Conservation (phyloP, 2,329 filamentous ascomycete genomes). For the Aurifilum marmelostoma region DNA sequence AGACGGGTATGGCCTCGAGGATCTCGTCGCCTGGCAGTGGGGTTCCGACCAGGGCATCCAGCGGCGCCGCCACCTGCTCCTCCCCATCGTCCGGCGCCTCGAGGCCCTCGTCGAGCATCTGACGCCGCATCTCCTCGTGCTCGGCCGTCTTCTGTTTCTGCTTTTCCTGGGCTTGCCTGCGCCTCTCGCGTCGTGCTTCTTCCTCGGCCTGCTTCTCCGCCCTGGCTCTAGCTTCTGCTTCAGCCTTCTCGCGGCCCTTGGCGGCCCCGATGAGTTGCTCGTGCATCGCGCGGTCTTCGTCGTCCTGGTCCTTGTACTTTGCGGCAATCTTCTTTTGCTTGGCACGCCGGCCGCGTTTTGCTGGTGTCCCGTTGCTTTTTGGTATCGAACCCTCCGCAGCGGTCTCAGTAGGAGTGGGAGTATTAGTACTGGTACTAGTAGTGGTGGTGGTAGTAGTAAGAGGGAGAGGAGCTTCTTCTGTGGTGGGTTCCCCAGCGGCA, state of each 20-base stretch:
- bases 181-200: conserved; percentile 72
- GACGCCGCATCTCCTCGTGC: conserved; percentile 70
- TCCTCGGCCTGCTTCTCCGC: conserved; percentile 72
- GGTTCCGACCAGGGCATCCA: conserved; percentile 76
- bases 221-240: conserved; percentile 70
- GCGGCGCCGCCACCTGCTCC: conserved; percentile 54
- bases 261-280: conserved; percentile 84
- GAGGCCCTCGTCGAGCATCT: conserved; percentile 61
- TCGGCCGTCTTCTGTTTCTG: conserved; percentile 76
- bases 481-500: conserved; percentile 28
- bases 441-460: conserved; percentile 17
- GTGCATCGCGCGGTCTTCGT: conserved; percentile 84
- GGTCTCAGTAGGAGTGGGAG: conserved; percentile 36
- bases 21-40: conserved; percentile 84
- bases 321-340: conserved; percentile 86
- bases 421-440: too few species aligned
- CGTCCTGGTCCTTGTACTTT: conserved; percentile 94
- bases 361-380: conserved; percentile 48
- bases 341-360: conserved; percentile 74
- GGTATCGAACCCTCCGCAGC: conserved; percentile 37
- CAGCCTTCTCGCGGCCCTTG: conserved; percentile 66
- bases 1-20: conserved; percentile 66
- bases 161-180: conserved; percentile 77
- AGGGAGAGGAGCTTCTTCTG: conserved; percentile 27
- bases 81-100: conserved; percentile 65